phyloP scores from a whole-genome alignment of 2,329 filamentous ascomycete genomes.

The Penicillium sp. region DNA sequence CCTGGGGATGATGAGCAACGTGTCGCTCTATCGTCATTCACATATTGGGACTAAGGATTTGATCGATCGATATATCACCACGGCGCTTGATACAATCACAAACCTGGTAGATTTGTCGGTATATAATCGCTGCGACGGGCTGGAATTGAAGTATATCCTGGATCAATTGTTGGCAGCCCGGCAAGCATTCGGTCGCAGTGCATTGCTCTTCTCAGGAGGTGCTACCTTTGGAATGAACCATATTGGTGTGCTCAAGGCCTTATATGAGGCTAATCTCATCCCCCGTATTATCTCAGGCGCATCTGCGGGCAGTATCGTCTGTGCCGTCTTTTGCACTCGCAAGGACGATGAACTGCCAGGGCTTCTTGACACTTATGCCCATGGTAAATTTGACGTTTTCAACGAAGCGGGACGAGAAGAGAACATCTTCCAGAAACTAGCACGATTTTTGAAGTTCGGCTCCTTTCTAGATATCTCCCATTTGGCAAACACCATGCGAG shows the following conservation, averaged over 20 bases:
- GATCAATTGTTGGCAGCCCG: conserved; percentile 70
- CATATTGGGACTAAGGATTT: conserved; percentile 82
- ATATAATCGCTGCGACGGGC: conserved; percentile 49
- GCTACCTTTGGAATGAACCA: conserved; percentile 92
- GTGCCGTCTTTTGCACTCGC: conserved; percentile 72
- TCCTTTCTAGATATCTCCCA: conserved; percentile 83
- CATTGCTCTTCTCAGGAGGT: conserved; percentile 78
- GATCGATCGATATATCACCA: conserved; percentile 84
- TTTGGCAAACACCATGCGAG: conserved; percentile 76
- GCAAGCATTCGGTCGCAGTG: conserved; percentile 81
- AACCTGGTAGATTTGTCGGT: conserved; percentile 65
- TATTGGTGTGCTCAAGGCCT: conserved; percentile 78
- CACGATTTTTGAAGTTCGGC: conserved; percentile 75
- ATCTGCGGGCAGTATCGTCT: conserved; percentile 84
- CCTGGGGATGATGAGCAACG: conserved; percentile 81
- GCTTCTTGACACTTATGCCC: conserved; percentile 68
- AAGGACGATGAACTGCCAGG: conserved; percentile 75
- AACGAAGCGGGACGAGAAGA: conserved; percentile 62
- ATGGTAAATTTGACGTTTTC: conserved; percentile 80
- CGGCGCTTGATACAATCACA: conserved; percentile 71
- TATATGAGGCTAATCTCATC: conserved; percentile 72
- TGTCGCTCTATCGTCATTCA: conserved; percentile 77
- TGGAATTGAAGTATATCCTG: conserved; percentile 61
- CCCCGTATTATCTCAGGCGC: conserved; percentile 86
- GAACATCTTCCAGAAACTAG: conserved; percentile 66